Evolutionary conservation across 805 yeast species (phyloP).

Genomic region (Pichia exigua): DNA sequence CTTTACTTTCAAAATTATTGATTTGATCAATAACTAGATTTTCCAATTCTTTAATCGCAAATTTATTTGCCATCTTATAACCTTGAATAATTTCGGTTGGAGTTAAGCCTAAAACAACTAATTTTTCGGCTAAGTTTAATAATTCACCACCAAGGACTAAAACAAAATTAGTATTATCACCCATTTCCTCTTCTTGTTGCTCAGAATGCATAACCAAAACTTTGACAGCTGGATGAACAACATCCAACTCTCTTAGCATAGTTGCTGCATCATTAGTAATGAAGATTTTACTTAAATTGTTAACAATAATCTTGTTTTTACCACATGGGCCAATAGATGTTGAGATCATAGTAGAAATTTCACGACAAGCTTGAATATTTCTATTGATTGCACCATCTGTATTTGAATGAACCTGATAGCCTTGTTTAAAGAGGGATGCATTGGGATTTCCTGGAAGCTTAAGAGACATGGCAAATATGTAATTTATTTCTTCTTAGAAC

Average conservation of each 20-base stretch:
- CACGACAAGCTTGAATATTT: conserved; percentile 91
- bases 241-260: conserved; percentile 85
- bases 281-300: conserved; percentile 75
- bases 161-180: conserved; percentile 91
- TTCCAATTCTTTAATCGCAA: conserved; percentile 62
- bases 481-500: background rate
- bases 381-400: conserved; percentile 93
- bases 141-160: conserved; percentile 90
- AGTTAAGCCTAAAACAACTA: conserved; percentile 75
- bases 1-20: conserved; percentile 45
- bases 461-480: conserved; percentile 56
- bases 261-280: conserved; percentile 98
- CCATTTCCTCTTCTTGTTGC: conserved; percentile 96
- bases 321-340: conserved; percentile 98
- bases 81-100: conserved; percentile 94
- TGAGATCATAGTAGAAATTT: conserved; percentile 82
- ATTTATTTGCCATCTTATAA: conserved; percentile 77
- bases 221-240: conserved; percentile 96
- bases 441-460: conserved; percentile 90
- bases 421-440: conserved; percentile 90
- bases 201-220: conserved; percentile 92
- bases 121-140: conserved; percentile 76
- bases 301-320: conserved; percentile 90
- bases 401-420: conserved; percentile 77
- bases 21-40: conserved; percentile 54